phyloP scores from a whole-genome alignment of 345 rosid genomes.

The Camelina sativa region DNA sequence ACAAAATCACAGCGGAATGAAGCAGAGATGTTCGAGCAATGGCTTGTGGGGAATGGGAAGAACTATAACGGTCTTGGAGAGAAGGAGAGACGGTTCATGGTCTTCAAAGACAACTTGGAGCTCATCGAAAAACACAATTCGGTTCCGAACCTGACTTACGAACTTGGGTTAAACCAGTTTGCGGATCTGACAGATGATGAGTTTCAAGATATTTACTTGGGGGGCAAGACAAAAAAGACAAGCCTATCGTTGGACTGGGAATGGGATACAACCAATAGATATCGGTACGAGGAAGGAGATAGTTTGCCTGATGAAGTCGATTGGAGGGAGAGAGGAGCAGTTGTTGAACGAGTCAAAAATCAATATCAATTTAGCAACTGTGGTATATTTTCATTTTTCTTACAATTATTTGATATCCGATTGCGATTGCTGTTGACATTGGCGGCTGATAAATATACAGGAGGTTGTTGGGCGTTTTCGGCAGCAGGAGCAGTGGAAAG shows the following conservation, averaged over 20 bases:
- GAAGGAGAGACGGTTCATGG: constrained; percentile 55
- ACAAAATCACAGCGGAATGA: not conserved
- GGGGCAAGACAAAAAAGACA: constrained; percentile 26
- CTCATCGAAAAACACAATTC: constrained; percentile 57
- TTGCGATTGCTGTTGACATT: not conserved
- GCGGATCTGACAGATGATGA: constrained; percentile 70
- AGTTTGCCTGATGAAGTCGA: constrained; percentile 49
- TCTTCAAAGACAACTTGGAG: constrained; percentile 63
- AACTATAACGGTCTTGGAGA: constrained; percentile 60
- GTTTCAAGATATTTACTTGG: constrained; percentile 49
- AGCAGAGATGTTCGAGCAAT: constrained; percentile 52
- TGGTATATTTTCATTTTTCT: not conserved
- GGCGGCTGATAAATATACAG: constrained; percentile 21
- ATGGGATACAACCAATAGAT: constrained; percentile 29
- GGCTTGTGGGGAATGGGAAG: constrained; percentile 59
- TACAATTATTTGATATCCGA: not conserved
- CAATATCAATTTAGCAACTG: not conserved
- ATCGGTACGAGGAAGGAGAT: constrained; percentile 39
- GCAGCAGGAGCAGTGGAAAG: constrained; percentile 70
- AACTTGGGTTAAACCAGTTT: constrained; percentile 59
- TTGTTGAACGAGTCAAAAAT: constrained; percentile 4
- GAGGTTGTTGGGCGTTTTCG: constrained; percentile 80
- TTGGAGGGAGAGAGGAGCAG: constrained; percentile 56
- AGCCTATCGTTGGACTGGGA: not conserved
- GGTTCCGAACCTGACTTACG: constrained; percentile 41